Conservation (phyloP, 179 eudicot species). For the Beta macrorhiza region DNA sequence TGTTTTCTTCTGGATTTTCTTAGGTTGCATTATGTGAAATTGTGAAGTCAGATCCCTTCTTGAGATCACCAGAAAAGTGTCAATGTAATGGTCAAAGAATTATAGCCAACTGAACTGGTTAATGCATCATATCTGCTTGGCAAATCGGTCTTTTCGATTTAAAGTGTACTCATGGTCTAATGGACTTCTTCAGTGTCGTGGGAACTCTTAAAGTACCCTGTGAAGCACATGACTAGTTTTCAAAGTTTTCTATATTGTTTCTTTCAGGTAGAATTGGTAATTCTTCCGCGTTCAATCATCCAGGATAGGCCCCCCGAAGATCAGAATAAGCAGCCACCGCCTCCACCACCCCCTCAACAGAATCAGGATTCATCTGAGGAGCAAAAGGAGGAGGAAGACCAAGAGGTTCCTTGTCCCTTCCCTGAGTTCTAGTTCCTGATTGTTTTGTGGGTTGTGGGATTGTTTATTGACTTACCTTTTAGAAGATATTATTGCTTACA, state of each 20-base stretch:
- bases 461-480: conserved; percentile 11
- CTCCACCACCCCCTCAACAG: conserved; percentile 99
- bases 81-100: neutral
- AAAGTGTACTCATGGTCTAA: neutral
- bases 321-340: conserved; percentile 89
- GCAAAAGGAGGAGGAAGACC: conserved; percentile 56
- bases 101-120: neutral
- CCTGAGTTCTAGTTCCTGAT: conserved; percentile 9
- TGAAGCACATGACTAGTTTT: neutral
- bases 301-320: conserved; percentile 76
- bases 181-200: neutral
- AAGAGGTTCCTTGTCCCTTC: conserved; percentile 54
- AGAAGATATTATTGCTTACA: neutral
- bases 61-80: neutral
- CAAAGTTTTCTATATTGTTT: conserved; percentile 14
- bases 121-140: neutral
- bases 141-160: neutral
- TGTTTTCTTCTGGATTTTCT: conserved; percentile 10
- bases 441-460: neutral
- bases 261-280: conserved; percentile 89
- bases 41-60: neutral
- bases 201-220: neutral
- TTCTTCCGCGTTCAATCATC: conserved; percentile 89
- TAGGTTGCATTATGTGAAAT: conserved; percentile 11
- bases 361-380: conserved; percentile 84